Evolutionary conservation across 148 eudicot species (phyloP).

Genomic region (Nyssa sinensis): DNA sequence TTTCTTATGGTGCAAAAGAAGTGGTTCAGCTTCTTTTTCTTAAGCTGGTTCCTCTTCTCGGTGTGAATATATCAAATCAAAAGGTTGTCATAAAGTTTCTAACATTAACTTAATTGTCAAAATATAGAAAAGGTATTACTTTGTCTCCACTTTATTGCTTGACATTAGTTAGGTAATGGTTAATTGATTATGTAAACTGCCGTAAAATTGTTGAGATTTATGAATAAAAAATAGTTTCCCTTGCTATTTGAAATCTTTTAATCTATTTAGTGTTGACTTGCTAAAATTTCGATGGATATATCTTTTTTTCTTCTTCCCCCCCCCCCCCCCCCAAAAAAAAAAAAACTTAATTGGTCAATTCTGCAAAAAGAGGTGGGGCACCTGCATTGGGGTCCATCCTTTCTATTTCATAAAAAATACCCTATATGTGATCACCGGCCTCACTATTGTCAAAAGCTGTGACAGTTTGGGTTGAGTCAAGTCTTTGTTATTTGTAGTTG

Average conservation of each 20-base stretch:
- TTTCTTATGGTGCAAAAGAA: neutral
- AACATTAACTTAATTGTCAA: neutral
- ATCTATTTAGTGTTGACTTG: neutral
- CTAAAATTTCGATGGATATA: neutral
- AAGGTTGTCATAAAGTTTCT: neutral
- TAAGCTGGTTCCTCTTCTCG: neutral
- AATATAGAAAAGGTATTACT: neutral
- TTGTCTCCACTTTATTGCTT: neutral
- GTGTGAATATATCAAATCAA: neutral
- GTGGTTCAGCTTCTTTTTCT: slow-evolving; percentile 3
- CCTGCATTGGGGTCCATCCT: neutral
- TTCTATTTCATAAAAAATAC: neutral
- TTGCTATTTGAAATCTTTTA: neutral
- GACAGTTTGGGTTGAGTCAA: neutral
- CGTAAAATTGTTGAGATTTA: neutral
- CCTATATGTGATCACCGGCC: neutral
- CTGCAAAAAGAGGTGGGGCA: neutral
- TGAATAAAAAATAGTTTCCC: neutral
- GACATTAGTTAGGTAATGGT: neutral
- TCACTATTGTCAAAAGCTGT: neutral
- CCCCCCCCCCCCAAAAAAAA: no score
- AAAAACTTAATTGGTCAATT: neutral
- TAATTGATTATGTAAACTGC: neutral
- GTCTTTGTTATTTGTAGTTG: no score
- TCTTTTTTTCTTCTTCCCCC: neutral